Percentiles rank a stretch among this genome's conserved stretches.
Evolutionary conservation across 2,329 filamentous ascomycete species (phyloP).

Genomic region (Fonsecaea monophora): DNA sequence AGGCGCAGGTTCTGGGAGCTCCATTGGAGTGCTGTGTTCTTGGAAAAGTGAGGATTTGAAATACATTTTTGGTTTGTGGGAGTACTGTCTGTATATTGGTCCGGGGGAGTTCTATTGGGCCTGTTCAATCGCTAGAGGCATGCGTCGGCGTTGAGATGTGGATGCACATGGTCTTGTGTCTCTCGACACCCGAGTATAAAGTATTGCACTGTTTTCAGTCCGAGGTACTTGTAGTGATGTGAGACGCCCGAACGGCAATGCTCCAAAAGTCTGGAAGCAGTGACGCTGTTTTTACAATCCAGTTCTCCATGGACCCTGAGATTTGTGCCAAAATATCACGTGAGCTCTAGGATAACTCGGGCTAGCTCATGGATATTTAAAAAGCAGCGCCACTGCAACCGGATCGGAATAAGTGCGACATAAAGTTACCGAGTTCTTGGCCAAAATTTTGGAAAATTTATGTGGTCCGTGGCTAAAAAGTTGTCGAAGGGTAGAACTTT

Average conservation of each 20-base stretch:
- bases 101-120: not conserved
- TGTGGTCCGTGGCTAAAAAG: conserved; percentile 22
- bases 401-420: not conserved
- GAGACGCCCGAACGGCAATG: too few species aligned
- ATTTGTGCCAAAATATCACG: not conserved
- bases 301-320: too few species aligned
- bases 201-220: not conserved
- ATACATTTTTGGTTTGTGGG: not conserved
- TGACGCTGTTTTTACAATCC: not conserved
- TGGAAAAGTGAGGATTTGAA: not conserved
- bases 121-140: not conserved
- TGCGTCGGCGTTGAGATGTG: not conserved
- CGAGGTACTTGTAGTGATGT: not conserved
- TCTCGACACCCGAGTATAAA: not conserved
- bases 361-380: not conserved
- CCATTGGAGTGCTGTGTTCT: not conserved
- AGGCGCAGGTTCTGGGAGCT: not conserved
- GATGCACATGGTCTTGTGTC: not conserved
- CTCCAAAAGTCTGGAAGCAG: not conserved
- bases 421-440: conserved; percentile 14
- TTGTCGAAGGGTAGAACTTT: conserved; percentile 14
- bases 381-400: not conserved
- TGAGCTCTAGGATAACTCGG: not conserved
- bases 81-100: not conserved
- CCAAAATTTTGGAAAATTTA: conserved; percentile 25